These are phyloP conservation scores for Pseudonectria buxi DNA, from an alignment of 2,329 filamentous ascomycete species.

Conservation along the genomic window DNA sequence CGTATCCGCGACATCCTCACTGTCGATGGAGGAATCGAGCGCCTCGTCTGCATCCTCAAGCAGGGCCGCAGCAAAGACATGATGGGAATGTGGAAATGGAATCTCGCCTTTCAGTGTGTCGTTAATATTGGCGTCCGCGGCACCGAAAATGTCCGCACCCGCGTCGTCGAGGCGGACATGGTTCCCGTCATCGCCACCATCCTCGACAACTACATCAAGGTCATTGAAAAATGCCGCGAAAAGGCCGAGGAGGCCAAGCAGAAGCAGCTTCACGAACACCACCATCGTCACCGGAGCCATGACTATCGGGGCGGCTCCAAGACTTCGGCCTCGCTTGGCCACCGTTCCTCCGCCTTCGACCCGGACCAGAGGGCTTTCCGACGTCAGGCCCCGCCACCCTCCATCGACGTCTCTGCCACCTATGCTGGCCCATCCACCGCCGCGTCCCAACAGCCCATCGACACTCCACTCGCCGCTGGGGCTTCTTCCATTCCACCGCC, in stretches of 20 bases:
- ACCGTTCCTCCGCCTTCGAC: conserved; percentile 46
- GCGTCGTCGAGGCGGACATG: conserved; percentile 98
- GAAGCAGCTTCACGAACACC: conserved; percentile 53
- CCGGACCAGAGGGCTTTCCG: conserved; percentile 57
- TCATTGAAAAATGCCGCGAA: conserved; percentile 85
- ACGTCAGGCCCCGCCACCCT: conserved; percentile 75
- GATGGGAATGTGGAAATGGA: conserved; percentile 99
- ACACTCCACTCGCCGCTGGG: conserved; percentile 17
- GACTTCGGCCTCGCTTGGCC: conserved; percentile 43
- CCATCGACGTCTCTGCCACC: conserved; percentile 45
- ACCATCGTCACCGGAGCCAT: conserved; percentile 43
- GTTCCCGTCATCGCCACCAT: conserved; percentile 98
- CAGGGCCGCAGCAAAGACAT: conserved; percentile 94
- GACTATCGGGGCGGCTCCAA: conserved; percentile 44
- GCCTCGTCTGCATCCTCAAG: conserved; percentile 95
- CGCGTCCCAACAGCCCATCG: conserved; percentile 17
- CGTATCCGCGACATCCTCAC: conserved; percentile 96
- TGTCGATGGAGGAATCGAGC: conserved; percentile 96
- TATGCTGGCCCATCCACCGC: conserved; percentile 33
- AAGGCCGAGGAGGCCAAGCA: conserved; percentile 77
- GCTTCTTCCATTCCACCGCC: conserved; percentile 13
- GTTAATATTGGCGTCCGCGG: conserved; percentile 97
- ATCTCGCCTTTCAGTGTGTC: conserved; percentile 95
- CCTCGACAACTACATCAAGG: conserved; percentile 95
- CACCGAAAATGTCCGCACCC: conserved; percentile 86